Evolutionary conservation across 148 eudicot genomes (phyloP).

Genomic region (Rhododendron ovatum): DNA sequence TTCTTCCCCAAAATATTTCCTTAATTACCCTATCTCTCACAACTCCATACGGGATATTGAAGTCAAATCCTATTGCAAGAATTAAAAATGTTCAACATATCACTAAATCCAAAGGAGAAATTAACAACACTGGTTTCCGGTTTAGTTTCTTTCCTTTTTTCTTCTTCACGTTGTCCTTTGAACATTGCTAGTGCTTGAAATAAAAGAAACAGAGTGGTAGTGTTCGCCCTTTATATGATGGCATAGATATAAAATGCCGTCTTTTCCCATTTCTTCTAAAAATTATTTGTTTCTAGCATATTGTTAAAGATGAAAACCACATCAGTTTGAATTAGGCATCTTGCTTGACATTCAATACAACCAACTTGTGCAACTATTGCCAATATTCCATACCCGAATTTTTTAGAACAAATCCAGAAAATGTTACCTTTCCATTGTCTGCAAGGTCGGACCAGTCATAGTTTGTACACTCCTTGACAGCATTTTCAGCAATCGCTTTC

Average conservation of each 20-base stretch:
- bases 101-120: neutral
- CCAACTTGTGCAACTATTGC: neutral
- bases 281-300: neutral
- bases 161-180: neutral
- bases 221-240: neutral
- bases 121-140: neutral
- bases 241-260: neutral
- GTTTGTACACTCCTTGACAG: constrained; percentile 47
- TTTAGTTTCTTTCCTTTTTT: neutral
- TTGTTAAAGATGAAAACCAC: neutral
- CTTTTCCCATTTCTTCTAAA: neutral
- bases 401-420: constrained; percentile 5
- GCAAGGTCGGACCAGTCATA: constrained; percentile 91
- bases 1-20: neutral
- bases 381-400: neutral
- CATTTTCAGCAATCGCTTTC: constrained; percentile 65
- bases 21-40: neutral
- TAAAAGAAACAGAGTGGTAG: neutral
- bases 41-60: neutral
- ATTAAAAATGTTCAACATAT: neutral
- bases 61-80: neutral
- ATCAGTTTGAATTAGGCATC: neutral
- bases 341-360: neutral
- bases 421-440: constrained; percentile 69
- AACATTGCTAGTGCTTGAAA: neutral